A percentile compares a stretch with the other conserved stretches of the same genome.
Conservation (phyloP, 2,329 filamentous ascomycete species). For the Alternaria solani region DNA sequence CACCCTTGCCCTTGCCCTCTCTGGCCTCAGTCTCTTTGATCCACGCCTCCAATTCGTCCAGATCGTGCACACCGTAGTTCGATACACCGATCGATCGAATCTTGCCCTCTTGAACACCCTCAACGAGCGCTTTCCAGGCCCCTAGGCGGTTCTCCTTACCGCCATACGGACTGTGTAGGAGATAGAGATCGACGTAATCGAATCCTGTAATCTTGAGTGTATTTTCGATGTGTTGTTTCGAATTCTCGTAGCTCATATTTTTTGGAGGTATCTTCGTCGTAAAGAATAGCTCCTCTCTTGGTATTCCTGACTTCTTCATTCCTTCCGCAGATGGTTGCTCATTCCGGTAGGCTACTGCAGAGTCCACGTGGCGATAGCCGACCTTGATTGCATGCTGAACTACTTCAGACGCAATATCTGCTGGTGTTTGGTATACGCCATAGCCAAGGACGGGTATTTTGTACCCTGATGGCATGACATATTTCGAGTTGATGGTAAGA, state of each 20-base stretch:
- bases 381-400: slow-evolving; percentile 65
- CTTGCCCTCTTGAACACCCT: slow-evolving; percentile 61
- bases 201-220: slow-evolving; percentile 63
- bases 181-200: slow-evolving; percentile 73
- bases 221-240: slow-evolving; percentile 65
- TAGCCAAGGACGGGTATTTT: slow-evolving; percentile 68
- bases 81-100: slow-evolving; percentile 63
- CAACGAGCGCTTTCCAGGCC: slow-evolving; percentile 63
- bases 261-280: slow-evolving; percentile 75
- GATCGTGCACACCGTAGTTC: slow-evolving; percentile 65
- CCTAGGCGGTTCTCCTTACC: slow-evolving; percentile 59
- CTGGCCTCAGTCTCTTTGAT: slow-evolving; percentile 70
- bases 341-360: slow-evolving; percentile 72
- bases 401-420: slow-evolving; percentile 65
- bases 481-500: slow-evolving; percentile 57
- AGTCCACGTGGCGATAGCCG: slow-evolving; percentile 72
- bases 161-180: slow-evolving; percentile 63
- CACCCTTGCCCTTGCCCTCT: slow-evolving; percentile 69
- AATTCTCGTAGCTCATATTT: slow-evolving; percentile 66
- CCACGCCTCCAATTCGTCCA: slow-evolving; percentile 62
- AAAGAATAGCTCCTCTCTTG: slow-evolving; percentile 69
- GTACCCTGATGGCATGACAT: slow-evolving; percentile 66
- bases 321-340: slow-evolving; percentile 72
- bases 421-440: slow-evolving; percentile 61
- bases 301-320: slow-evolving; percentile 64